A percentile compares a stretch with the other conserved stretches of the same genome.
Conservation (phyloP, 1,284 basidiomycete genomes). For the Sanghuangporus sanghuang region DNA sequence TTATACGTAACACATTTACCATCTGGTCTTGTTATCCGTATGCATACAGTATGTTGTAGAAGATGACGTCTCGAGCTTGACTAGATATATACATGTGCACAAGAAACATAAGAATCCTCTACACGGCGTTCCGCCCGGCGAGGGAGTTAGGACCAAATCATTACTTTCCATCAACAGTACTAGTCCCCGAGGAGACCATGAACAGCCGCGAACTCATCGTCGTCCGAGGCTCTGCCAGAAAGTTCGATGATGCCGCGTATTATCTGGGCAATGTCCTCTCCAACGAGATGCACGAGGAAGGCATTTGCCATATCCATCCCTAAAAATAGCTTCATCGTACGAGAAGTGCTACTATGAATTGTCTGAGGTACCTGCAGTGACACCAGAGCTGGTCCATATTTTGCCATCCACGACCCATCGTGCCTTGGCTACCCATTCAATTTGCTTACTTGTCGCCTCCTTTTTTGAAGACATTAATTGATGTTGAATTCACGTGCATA, state of each 20-base stretch:
- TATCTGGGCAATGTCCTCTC: constrained; percentile 23
- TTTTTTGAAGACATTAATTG: constrained; percentile 5
- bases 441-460: constrained; percentile 23
- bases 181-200: constrained; percentile 22
- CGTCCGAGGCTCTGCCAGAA: constrained; percentile 23
- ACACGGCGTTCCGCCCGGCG: no score
- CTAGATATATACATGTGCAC: no score
- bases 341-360: background rate
- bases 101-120: no score
- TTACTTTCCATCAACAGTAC: background rate
- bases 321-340: constrained; percentile 9
- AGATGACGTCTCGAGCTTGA: no score
- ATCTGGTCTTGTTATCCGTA: background rate
- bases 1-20: no score
- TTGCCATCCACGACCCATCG: constrained; percentile 36
- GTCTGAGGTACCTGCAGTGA: constrained; percentile 29
- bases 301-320: constrained; percentile 32
- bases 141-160: no score
- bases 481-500: background rate
- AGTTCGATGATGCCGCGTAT: constrained; percentile 29
- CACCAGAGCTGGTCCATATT: constrained; percentile 35
- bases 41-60: background rate
- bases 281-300: constrained; percentile 31
- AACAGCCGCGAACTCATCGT: constrained; percentile 33
- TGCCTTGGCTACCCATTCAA: constrained; percentile 32